Base-by-base conservation (phyloP, 192 early-diverging fungal species). In the Mortierella hygrophila region DNA sequence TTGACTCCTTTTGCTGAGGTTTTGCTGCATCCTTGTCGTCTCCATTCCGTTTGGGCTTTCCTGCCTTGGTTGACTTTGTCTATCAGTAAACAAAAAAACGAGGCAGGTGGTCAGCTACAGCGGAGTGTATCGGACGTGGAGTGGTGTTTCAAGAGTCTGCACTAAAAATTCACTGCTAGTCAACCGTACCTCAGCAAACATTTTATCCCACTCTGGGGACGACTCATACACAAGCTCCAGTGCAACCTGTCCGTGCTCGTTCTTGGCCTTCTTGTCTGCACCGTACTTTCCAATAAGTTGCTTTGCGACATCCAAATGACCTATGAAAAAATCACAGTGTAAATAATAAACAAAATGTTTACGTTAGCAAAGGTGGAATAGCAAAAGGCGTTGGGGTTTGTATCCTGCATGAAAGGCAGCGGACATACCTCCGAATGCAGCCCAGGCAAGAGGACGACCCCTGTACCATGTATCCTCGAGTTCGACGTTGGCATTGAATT, bases 361-460 rank as follows among this genome's bases (percentile, higher is more conserved):
- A 68, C 23, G 47, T 11, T 32, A 38, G 46, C 29, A 63, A 47
- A 5, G 42, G 9, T 15, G 44, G 20, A 6, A 20, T n/a, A 52
- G 6, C 35, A 57, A 35, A 70, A 29, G 57, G 18, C 38, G 26
- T 63, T 74, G 49, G 10, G 42, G 3, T 32, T 23, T 38, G 10
- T 10, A 11, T 46, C 37, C 32, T 46, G 16, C 78, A 54, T 47
- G 37, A 20, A 26, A 15, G 1, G 35, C 41, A 9, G 13, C 15
- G 41, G 41, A n/a, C 40, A 20, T 82, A 83, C 90, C 91, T 40
- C 94, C 96, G 83, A 95, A 97, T 6, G 96, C 96, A 18, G 97
- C 96, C 97, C 97, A 99, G 0, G 94, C 96, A 21, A 99, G 88
- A n/a, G 97, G 94, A 42, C 93, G 93, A 5, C 93, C 96, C 21